These are phyloP conservation scores for Colletotrichum coccodes DNA, from an alignment of 2,329 filamentous ascomycete species.

Conservation along the genomic window DNA sequence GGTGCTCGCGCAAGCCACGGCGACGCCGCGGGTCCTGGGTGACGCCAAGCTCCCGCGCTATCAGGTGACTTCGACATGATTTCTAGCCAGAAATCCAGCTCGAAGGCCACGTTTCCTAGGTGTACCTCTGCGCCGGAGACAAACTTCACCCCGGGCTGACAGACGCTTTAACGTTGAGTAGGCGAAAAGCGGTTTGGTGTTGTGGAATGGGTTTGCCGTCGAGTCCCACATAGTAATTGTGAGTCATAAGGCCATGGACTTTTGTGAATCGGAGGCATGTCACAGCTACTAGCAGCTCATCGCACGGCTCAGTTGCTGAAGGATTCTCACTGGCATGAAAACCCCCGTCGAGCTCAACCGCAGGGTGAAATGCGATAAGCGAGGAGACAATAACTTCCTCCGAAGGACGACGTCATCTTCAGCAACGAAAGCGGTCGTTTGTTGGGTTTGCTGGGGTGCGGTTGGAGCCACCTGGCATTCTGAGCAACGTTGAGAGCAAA, in stretches of 20 bases:
- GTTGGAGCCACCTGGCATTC: too few species aligned
- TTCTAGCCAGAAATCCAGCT: background rate
- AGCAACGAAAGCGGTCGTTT: background rate
- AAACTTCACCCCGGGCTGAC: background rate
- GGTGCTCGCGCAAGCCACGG: background rate
- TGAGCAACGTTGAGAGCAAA: too few species aligned
- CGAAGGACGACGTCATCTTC: background rate
- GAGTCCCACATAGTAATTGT: background rate
- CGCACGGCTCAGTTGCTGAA: background rate
- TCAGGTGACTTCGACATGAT: conserved; percentile 1
- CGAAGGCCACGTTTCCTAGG: background rate
- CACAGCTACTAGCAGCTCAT: background rate
- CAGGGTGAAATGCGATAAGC: background rate
- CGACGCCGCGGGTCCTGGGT: background rate
- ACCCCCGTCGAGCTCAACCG: background rate
- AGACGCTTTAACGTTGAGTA: background rate
- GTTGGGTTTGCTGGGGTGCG: conserved; percentile 5
- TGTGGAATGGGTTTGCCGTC: background rate
- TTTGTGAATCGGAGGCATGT: background rate
- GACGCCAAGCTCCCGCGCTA: background rate
- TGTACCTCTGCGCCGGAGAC: background rate
- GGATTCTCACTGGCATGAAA: background rate
- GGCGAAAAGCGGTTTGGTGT: background rate
- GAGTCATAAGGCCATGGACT: background rate
- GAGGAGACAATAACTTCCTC: background rate